phyloP scores from a whole-genome alignment of 2,329 filamentous ascomycete species.

The Fusarium subtropicale region DNA sequence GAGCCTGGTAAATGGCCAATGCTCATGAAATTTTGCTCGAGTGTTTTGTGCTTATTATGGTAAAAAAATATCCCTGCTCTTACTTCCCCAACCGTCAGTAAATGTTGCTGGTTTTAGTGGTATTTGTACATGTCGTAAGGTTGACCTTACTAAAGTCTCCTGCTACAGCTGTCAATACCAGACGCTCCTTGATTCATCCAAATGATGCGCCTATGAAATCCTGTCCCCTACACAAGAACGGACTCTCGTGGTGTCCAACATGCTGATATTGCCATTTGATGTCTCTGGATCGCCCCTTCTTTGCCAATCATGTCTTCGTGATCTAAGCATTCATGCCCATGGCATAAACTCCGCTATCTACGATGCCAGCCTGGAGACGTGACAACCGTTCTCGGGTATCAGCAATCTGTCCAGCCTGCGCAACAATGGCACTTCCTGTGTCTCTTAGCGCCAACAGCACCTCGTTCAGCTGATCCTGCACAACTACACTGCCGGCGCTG shows the following conservation, averaged over 20 bases:
- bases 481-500: slow-evolving; percentile 47
- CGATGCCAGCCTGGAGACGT: slow-evolving; percentile 56
- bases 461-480: slow-evolving; percentile 55
- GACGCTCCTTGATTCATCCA: slow-evolving; percentile 1
- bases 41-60: slow-evolving; percentile 3
- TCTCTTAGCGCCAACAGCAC: slow-evolving; percentile 55
- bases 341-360: slow-evolving; percentile 53
- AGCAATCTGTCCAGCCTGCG: slow-evolving; percentile 57
- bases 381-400: slow-evolving; percentile 57
- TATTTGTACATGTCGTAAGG: slow-evolving; percentile 49
- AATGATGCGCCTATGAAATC: slow-evolving; percentile 8
- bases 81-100: slow-evolving; percentile 2
- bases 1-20: neutral
- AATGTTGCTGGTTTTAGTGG: slow-evolving; percentile 6
- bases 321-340: slow-evolving; percentile 49
- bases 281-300: neutral
- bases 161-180: slow-evolving; percentile 17
- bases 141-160: slow-evolving; percentile 16
- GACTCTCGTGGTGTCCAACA: slow-evolving; percentile 27
- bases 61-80: neutral
- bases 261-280: slow-evolving; percentile 26
- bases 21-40: neutral
- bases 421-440: slow-evolving; percentile 56
- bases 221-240: slow-evolving; percentile 6
- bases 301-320: neutral